Conservation (phyloP, 2,329 filamentous ascomycete species). For the Bipolaris sorokiniana region DNA sequence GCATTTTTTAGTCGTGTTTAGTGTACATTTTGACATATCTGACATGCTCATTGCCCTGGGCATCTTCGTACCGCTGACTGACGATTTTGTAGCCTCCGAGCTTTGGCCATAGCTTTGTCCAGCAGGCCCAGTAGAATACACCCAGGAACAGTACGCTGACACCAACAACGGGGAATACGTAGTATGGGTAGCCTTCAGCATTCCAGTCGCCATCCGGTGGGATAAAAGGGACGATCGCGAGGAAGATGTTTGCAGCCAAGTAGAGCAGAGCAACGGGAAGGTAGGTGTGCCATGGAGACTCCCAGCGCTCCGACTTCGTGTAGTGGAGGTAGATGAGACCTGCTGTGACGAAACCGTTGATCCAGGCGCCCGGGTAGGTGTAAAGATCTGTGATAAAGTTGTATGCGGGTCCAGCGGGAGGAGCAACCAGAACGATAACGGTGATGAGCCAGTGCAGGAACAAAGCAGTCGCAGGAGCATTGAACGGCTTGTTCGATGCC, state of each 20-base stretch:
- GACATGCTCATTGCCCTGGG: slow-evolving; percentile 38
- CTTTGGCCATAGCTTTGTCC: slow-evolving; percentile 31
- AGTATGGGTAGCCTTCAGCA: slow-evolving; percentile 53
- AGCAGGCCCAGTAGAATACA: slow-evolving; percentile 44
- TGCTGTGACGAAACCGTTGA: slow-evolving; percentile 46
- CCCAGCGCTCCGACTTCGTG: slow-evolving; percentile 41
- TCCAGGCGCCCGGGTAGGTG: slow-evolving; percentile 47
- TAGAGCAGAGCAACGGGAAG: slow-evolving; percentile 48
- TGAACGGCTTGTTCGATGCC: slow-evolving; percentile 72
- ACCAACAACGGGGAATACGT: slow-evolving; percentile 53
- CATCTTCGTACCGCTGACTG: slow-evolving; percentile 37
- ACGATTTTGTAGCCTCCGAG: slow-evolving; percentile 43
- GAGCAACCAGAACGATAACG: slow-evolving; percentile 68
- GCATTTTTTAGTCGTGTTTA: slow-evolving; percentile 23
- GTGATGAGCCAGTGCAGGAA: slow-evolving; percentile 72
- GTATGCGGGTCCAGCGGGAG: slow-evolving; percentile 71
- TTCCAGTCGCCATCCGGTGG: slow-evolving; percentile 51
- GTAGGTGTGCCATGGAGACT: slow-evolving; percentile 49
- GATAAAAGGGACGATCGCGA: slow-evolving; percentile 53
- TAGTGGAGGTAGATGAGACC: slow-evolving; percentile 48
- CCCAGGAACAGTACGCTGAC: slow-evolving; percentile 49
- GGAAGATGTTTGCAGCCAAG: slow-evolving; percentile 50
- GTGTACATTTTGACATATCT: slow-evolving; percentile 43
- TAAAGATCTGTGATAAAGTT: slow-evolving; percentile 68
- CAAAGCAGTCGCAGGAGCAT: slow-evolving; percentile 60